Evolutionary conservation across 1,139 yeast genomes (phyloP).

Genomic region (Petasospora fabianii): DNA sequence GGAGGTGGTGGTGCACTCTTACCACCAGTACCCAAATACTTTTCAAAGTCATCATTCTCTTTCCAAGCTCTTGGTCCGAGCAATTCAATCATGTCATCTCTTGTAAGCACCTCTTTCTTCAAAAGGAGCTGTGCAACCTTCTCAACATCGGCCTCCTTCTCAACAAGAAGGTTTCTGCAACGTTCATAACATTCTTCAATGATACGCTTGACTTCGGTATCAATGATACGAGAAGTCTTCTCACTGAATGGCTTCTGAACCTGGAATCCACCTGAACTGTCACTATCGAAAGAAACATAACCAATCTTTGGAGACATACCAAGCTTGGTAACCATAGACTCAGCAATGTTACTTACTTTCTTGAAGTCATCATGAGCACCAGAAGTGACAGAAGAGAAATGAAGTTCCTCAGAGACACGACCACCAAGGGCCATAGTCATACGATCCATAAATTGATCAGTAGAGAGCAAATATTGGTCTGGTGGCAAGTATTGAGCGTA

Average conservation of each 20-base stretch:
- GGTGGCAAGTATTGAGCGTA: slow-evolving; percentile 82
- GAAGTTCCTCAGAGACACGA: slow-evolving; percentile 73
- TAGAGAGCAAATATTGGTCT: slow-evolving; percentile 64
- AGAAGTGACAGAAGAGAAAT: slow-evolving; percentile 72
- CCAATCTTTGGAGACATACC: slow-evolving; percentile 78
- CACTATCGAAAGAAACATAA: slow-evolving; percentile 2
- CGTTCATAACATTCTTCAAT: slow-evolving; percentile 50
- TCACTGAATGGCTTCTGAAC: slow-evolving; percentile 79
- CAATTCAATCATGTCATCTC: slow-evolving; percentile 75
- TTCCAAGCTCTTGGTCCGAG: slow-evolving; percentile 76
- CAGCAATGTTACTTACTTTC: slow-evolving; percentile 74
- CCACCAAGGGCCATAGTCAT: slow-evolving; percentile 85
- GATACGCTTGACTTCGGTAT: slow-evolving; percentile 59
- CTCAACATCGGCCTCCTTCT: slow-evolving; percentile 59
- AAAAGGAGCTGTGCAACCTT: slow-evolving; percentile 66
- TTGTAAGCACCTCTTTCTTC: slow-evolving; percentile 67
- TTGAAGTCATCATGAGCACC: slow-evolving; percentile 83
- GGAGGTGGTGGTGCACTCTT: slow-evolving; percentile 23
- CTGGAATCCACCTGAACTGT: slow-evolving; percentile 4
- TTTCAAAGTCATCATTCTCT: slow-evolving; percentile 79
- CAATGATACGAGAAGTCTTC: slow-evolving; percentile 58
- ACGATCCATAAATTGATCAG: slow-evolving; percentile 64
- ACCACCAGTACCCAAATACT: slow-evolving; percentile 49
- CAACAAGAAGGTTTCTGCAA: slow-evolving; percentile 53
- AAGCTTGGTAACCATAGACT: slow-evolving; percentile 67